A percentile compares a stretch with the other conserved stretches of the same genome.
phyloP scores from a whole-genome alignment of 768 basidiomycete genomes.

The Mycena sanguinolenta region DNA sequence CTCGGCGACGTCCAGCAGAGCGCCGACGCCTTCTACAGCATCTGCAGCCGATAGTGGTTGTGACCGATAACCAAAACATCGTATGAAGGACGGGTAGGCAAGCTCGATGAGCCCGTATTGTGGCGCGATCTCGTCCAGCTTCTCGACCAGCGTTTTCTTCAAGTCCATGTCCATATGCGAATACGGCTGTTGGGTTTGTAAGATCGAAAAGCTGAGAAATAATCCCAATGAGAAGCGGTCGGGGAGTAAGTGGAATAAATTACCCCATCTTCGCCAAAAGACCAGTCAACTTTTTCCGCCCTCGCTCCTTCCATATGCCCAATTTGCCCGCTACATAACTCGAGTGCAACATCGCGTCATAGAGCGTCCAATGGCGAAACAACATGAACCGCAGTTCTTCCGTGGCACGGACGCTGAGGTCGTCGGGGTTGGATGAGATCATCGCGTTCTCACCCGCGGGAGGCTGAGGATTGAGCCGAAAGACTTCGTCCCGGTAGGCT shows the following conservation, averaged over 20 bases:
- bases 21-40: conserved; percentile 89
- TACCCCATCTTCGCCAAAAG: conserved; percentile 99
- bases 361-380: conserved; percentile 97
- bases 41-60: conserved; percentile 93
- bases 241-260: conserved; percentile 6
- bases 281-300: conserved; percentile 89
- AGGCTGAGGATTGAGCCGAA: conserved; percentile 83
- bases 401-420: conserved; percentile 82
- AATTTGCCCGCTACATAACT: conserved; percentile 95
- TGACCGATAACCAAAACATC: conserved; percentile 90
- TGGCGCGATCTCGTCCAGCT: conserved; percentile 90
- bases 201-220: conserved; percentile 87
- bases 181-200: conserved; percentile 94
- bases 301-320: conserved; percentile 96
- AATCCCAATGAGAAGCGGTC: not conserved
- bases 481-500: conserved; percentile 92
- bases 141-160: conserved; percentile 82
- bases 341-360: conserved; percentile 98
- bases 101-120: conserved; percentile 96
- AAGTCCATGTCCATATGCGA: conserved; percentile 97
- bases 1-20: conserved; percentile 90
- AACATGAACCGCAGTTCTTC: conserved; percentile 96
- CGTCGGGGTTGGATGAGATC: conserved; percentile 81
- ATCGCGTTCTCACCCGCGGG: conserved; percentile 56
- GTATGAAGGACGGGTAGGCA: conserved; percentile 92